Base-by-base conservation (phyloP, 306 rosid species). In the Glycyrrhiza uralensis region DNA sequence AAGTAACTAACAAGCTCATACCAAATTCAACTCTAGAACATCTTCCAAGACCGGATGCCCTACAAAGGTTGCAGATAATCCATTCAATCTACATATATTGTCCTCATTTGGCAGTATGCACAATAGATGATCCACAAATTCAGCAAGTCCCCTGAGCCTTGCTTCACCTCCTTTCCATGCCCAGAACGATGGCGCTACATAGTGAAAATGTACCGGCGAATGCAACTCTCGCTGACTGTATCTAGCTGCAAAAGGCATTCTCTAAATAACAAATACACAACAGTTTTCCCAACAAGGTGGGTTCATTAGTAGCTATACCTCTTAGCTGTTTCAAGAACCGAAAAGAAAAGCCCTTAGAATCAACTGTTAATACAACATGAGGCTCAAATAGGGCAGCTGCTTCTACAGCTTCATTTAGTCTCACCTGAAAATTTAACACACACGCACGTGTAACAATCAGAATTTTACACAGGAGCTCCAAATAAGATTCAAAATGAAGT, bases 81-180 rank as follows among this genome's bases (percentile, higher is more conserved):
- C 97, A 76, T 94, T 86, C 39, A 76, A 84, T 84, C 83, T 85
- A 80, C 94, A 91, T 70, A 89, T 84, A 82, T 76, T 83, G 61
- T 83, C 98, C 82, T 94, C 98, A 71, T 84, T 80, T 7, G 98
- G 98, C 81, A 94, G 95, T 86, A 86, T 89, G 80, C 98, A 94
- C 30, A 94, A 81, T 13, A 94, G 56, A 58, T 89, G 95, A 77
- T 94, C 97, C 30, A 87, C 97, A 86, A 89, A 89, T 64, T 77
- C 86, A 17, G 81, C 81, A 30, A 94, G 86, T 66, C 98, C 92
- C 76, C 72, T 50, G 29, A 91, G 91, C 78, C 92, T 85, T 67
- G 82, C 87, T 89, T 94, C 97, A 33, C 98, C 98, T 50, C 98
- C 95, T 84, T 89, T 94, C 98, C 97, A 94, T 32, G 98, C 98